Evolutionary conservation across 2,329 filamentous ascomycete genomes (phyloP), one percentile per base, ranked within the genome.

Genomic region (Claviceps citrina): DNA sequence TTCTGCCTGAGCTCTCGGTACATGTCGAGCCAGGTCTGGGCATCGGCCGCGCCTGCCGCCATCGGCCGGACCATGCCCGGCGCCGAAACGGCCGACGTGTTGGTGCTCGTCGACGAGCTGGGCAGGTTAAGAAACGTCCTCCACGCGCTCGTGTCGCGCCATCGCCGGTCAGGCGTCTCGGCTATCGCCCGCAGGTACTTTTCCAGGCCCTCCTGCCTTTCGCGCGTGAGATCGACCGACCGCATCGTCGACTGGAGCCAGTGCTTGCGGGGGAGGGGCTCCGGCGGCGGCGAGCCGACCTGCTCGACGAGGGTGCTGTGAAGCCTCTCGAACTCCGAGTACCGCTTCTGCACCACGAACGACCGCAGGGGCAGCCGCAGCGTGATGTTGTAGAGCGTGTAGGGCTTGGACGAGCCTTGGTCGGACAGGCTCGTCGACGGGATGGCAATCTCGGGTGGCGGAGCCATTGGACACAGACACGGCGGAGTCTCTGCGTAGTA

Each of bases 351-450:
- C 5, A 86, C 68, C 47, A 81, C 78, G 51, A 80, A 82, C 4
- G 81, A 81, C 36, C 81, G 76, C 12, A 89, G 70, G 0, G 84
- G 83, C 1, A 86, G 76, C 38, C 81, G 77, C 43, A 91, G 68
- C 18, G 76, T 78, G 58, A 87, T 79, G 57, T 84, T 83, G 66
- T 87, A 89, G 47, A 80, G 70, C 0, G 82, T 87, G 58, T 76
- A 85, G 0, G 78, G 70, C 52, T 84, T 84, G 46, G 68, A 65
- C 5, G 57, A 52, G 45, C 53, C 56, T 46, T 67, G 66, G 43
- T 68, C 63, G 39, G 69, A 66, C 43, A 73, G 59, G 46, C 72
- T 76, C 36, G 76, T 78, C n/a, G 73, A 73, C 9, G 76, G 76
- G 48, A 81, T 80, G 44, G 72, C 73, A 54, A 81, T 77, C 54